Conservation (phyloP, 1,139 yeast genomes). For the Debaryomyces robertsiae region DNA sequence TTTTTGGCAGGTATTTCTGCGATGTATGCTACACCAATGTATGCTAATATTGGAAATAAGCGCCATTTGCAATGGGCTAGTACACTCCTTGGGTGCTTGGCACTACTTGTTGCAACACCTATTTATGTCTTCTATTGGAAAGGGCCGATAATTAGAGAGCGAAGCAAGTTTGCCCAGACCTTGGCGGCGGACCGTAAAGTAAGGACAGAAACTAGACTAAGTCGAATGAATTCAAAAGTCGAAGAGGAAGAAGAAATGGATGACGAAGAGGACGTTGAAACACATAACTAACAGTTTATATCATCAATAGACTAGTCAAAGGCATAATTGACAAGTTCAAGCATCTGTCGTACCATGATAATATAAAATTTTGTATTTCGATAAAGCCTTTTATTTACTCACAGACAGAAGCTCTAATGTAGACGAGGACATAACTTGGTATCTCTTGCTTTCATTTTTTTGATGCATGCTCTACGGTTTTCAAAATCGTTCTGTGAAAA, state of each 20-base stretch:
- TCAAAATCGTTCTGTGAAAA: no score
- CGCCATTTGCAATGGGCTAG: slow-evolving; percentile 36
- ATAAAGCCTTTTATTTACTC: no score
- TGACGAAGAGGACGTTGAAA: not conserved
- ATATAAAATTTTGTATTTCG: no score
- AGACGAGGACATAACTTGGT: no score
- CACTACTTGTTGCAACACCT: slow-evolving; percentile 29
- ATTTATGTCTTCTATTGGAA: slow-evolving; percentile 31
- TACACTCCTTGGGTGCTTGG: slow-evolving; percentile 34
- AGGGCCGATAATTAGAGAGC: slow-evolving; percentile 27
- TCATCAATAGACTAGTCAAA: no score
- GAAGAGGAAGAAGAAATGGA: slow-evolving; percentile 1
- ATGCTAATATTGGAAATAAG: slow-evolving; percentile 27
- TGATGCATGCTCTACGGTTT: no score
- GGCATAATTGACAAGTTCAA: no score
- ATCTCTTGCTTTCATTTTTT: no score
- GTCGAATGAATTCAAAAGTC: not conserved
- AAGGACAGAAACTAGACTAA: slow-evolving; percentile 15
- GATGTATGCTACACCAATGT: slow-evolving; percentile 37
- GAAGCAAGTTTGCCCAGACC: slow-evolving; percentile 29
- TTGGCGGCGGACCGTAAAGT: slow-evolving; percentile 28
- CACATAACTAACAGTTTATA: no score
- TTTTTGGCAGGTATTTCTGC: slow-evolving; percentile 38
- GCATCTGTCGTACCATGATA: no score
- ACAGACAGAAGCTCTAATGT: no score